Conservation (phyloP, 139 green algal genomes). For the Chlorella sp. region DNA sequence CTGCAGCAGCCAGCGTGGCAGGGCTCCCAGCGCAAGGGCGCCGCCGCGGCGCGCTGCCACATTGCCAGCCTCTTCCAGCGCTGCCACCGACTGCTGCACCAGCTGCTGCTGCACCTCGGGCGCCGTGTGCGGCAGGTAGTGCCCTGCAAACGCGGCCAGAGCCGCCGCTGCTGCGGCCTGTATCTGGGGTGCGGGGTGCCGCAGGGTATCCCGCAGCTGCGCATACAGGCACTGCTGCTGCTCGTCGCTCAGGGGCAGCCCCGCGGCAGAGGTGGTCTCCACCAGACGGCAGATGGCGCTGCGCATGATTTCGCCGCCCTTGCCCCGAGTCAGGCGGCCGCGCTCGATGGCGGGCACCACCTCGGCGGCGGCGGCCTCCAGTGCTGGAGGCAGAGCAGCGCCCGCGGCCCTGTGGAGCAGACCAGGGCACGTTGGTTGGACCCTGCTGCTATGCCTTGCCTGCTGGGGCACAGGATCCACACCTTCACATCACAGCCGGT, state of each 20-base stretch:
- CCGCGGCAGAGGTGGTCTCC: conserved; percentile 31
- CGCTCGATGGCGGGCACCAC: conserved; percentile 73
- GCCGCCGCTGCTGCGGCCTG: conserved; percentile 66
- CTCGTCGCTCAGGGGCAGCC: conserved; percentile 49
- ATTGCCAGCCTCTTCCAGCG: conserved; percentile 11
- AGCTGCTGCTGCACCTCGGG: background rate
- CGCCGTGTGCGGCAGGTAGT: conserved; percentile 34
- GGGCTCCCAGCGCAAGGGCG: conserved; percentile 28
- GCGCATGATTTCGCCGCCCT: conserved; percentile 93
- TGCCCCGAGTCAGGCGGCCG: conserved; percentile 82
- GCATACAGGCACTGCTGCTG: conserved; percentile 58
- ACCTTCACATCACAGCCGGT: no score
- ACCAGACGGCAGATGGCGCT: conserved; percentile 67
- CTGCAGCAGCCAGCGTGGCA: conserved; percentile 27
- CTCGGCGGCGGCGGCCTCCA: conserved; percentile 26
- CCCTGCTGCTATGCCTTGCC: no score
- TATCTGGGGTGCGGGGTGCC: conserved; percentile 73
- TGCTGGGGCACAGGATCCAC: no score
- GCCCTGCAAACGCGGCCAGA: conserved; percentile 58
- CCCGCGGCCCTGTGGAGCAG: background rate
- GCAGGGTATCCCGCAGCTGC: conserved; percentile 81
- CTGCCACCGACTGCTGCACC: conserved; percentile 1
- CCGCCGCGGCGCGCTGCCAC: conserved; percentile 34
- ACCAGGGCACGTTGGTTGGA: no score
- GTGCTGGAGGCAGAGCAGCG: background rate